Percentiles rank a stretch among this genome's conserved stretches.
Evolutionary conservation across 1,139 yeast species (phyloP).

Genomic region (Meyerozyma athensensis): DNA sequence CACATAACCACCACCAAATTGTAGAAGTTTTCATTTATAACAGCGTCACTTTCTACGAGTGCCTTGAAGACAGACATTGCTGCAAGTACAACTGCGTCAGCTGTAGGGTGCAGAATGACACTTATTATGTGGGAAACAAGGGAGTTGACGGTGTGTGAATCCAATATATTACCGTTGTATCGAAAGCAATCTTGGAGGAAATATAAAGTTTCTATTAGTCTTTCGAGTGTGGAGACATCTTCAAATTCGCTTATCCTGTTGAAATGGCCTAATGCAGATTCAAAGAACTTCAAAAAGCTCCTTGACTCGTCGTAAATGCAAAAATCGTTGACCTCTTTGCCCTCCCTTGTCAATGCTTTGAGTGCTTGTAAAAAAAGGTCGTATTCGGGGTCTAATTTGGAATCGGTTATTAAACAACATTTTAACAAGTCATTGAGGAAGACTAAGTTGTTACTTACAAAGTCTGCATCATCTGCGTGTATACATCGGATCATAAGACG

Average conservation of each 20-base stretch:
- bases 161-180: not conserved
- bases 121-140: not conserved
- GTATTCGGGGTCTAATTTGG: conserved; percentile 45
- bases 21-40: not conserved
- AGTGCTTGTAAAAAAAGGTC: conserved; percentile 53
- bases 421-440: conserved; percentile 58
- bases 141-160: not conserved
- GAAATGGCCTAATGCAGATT: not conserved
- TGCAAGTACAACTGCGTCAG: not conserved
- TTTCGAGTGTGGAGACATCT: too few species aligned
- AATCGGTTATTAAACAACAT: conserved; percentile 30
- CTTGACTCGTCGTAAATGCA: conserved; percentile 41
- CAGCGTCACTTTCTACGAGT: not conserved
- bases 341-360: conserved; percentile 51
- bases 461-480: conserved; percentile 39
- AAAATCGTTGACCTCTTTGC: conserved; percentile 56
- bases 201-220: not conserved
- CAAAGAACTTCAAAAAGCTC: conserved; percentile 11
- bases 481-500: conserved; percentile 55
- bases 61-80: not conserved
- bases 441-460: conserved; percentile 43
- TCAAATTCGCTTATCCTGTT: not conserved
- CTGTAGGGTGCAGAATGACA: not conserved
- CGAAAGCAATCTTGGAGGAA: not conserved
- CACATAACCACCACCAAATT: not conserved